phyloP scores from a whole-genome alignment of 192 early-diverging fungal species.

The Umbelopsis vinacea region DNA sequence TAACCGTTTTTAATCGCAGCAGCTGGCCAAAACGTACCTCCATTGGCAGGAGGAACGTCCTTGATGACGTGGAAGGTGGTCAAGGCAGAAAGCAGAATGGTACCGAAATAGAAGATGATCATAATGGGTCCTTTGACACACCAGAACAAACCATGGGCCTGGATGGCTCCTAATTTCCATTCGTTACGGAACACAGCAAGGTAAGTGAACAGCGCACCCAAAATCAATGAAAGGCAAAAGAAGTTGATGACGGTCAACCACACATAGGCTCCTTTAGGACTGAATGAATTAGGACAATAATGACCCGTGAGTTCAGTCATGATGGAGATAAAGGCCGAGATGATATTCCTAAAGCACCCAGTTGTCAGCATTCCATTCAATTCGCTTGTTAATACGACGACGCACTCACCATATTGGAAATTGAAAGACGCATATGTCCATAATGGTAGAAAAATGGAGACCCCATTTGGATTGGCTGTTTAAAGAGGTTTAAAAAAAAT shows the following conservation, averaged over 20 bases:
- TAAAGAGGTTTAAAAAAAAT: not conserved
- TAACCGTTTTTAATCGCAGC: constrained; percentile 39
- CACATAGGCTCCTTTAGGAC: constrained; percentile 35
- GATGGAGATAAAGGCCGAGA: constrained; percentile 37
- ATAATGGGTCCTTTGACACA: constrained; percentile 47
- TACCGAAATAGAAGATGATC: constrained; percentile 45
- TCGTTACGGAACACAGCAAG: constrained; percentile 34
- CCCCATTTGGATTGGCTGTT: constrained; percentile 46
- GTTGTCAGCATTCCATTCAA: not conserved
- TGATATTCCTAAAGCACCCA: constrained; percentile 32
- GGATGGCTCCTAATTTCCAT: constrained; percentile 34
- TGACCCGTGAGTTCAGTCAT: constrained; percentile 35
- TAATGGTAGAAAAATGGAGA: constrained; percentile 43
- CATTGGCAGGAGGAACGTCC: constrained; percentile 20
- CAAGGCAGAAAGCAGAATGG: constrained; percentile 28
- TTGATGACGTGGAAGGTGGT: constrained; percentile 29
- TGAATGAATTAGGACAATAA: constrained; percentile 33
- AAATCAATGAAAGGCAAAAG: constrained; percentile 36
- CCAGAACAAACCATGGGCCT: constrained; percentile 43
- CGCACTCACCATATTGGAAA: constrained; percentile 43
- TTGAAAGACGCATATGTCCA: constrained; percentile 40
- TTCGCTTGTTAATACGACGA: too few species aligned
- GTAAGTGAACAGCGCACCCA: constrained; percentile 41
- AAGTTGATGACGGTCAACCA: constrained; percentile 37
- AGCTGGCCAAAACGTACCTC: constrained; percentile 33